Evolutionary conservation across 148 eudicot species (phyloP), one percentile per base, ranked within the genome.

Genomic region (Vaccinium corymbosum): DNA sequence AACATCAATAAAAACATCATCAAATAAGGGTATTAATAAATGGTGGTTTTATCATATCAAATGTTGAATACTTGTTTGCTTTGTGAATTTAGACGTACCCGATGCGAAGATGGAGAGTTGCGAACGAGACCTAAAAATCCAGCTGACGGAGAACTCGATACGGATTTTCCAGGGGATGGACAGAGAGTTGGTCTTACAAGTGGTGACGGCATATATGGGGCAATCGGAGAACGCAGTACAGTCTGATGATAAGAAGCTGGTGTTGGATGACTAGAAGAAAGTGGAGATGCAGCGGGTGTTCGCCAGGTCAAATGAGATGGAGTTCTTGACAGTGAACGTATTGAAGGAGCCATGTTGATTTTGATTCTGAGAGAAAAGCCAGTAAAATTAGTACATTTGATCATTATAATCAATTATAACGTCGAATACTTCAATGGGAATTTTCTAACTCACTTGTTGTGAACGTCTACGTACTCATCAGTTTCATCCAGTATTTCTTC

Each of bases 401-500:
- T 52, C 49, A 22, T 0, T 1, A 51, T n/a, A 78, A 72, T 59
- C 74, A 49, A 27, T 55, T 25, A 78, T 71, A 62, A 15, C 27
- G 51, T 7, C 29, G 35, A 12, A 61, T 32, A 16, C 5, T 50
- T 12, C 4, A 50, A 20, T 38, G 55, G 29, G 74, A 49, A 12
- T 25, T 71, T n/a, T 20, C 51, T 59, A 46, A 87, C 93, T 85
- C 90, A 94, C 98, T 82, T 93, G 89, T 93, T 88, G 88, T 93
- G 93, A 84, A 90, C 90, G 56, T 94, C 96, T 71, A 91, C 90
- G 61, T 91, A 93, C 79, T 90, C 94, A 59, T 94, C 95, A 22
- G 96, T 93, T 88, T 94, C 98, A 81, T 94, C 97, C 81, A 78
- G 85, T 9, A 94, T 94, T 85, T 92, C 92, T 81, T 90, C 97